These are phyloP conservation scores for Colletotrichum sp. DNA, from an alignment of 2,329 filamentous ascomycete genomes.

Conservation along the genomic window DNA sequence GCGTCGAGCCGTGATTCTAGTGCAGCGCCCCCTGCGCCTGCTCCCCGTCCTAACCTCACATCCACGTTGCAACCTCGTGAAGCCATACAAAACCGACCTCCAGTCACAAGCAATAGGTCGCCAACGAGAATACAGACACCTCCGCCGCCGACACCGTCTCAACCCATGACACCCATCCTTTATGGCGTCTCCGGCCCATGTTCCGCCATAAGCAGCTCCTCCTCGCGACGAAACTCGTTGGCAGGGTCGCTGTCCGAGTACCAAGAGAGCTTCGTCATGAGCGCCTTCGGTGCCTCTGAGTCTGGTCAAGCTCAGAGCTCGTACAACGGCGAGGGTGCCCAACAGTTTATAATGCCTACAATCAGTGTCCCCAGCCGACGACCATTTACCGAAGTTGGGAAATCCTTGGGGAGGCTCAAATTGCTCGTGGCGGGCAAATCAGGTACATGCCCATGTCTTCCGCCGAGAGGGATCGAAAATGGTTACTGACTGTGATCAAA, in stretches of 20 bases:
- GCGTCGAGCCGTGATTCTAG: neutral
- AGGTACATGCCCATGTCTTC: conserved; percentile 51
- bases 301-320: neutral
- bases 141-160: conserved; percentile 35
- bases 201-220: conserved; percentile 52
- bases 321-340: conserved; percentile 55
- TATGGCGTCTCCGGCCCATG: conserved; percentile 43
- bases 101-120: neutral
- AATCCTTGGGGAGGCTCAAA: conserved; percentile 84
- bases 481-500: conserved; percentile 15
- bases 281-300: conserved; percentile 14
- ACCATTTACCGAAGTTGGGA: conserved; percentile 89
- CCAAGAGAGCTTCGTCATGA: conserved; percentile 31
- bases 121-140: neutral
- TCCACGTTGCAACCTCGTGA: conserved; percentile 23
- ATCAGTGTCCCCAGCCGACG: conserved; percentile 87
- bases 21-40: neutral
- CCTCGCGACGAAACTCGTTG: conserved; percentile 58
- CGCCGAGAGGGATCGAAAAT: conserved; percentile 12
- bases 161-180: conserved; percentile 51
- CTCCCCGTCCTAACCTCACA: conserved; percentile 17
- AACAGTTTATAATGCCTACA: conserved; percentile 97
- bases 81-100: neutral
- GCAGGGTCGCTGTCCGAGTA: conserved; percentile 51
- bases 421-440: conserved; percentile 83